Conservation (phyloP, 179 eudicot species). For the Spergularia azorica region DNA sequence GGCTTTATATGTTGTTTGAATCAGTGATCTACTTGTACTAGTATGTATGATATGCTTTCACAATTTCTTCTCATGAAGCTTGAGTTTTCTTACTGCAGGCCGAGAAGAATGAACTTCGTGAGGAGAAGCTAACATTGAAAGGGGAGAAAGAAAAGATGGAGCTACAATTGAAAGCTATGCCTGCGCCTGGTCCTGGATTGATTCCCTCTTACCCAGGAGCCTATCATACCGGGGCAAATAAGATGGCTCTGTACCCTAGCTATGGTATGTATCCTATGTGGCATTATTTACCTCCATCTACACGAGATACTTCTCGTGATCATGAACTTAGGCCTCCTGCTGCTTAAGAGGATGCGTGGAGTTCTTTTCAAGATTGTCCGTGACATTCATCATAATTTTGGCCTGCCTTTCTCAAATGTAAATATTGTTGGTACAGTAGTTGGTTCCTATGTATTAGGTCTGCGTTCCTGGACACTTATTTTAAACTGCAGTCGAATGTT, state of each 20-base stretch:
- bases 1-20: background rate
- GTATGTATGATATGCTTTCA: background rate
- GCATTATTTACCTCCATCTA: constrained; percentile 77
- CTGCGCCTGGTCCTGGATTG: constrained; percentile 45
- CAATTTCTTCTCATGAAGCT: background rate
- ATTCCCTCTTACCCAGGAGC: constrained; percentile 48
- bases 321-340: constrained; percentile 92
- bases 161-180: constrained; percentile 56
- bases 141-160: constrained; percentile 76
- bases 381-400: constrained; percentile 29
- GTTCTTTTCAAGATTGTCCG: constrained; percentile 6
- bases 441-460: background rate
- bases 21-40: background rate
- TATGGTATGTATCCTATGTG: constrained; percentile 82
- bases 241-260: constrained; percentile 68
- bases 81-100: constrained; percentile 41
- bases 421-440: constrained; percentile 21
- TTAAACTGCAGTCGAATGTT: background rate
- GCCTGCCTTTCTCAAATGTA: constrained; percentile 24
- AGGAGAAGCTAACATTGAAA: constrained; percentile 69
- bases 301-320: constrained; percentile 71
- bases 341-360: constrained; percentile 43
- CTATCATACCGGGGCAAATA: constrained; percentile 58
- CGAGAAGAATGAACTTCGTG: constrained; percentile 91
- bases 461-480: background rate